Base-by-base conservation (phyloP, 257 asterid genomes). In the Solanum ossicruentum region DNA sequence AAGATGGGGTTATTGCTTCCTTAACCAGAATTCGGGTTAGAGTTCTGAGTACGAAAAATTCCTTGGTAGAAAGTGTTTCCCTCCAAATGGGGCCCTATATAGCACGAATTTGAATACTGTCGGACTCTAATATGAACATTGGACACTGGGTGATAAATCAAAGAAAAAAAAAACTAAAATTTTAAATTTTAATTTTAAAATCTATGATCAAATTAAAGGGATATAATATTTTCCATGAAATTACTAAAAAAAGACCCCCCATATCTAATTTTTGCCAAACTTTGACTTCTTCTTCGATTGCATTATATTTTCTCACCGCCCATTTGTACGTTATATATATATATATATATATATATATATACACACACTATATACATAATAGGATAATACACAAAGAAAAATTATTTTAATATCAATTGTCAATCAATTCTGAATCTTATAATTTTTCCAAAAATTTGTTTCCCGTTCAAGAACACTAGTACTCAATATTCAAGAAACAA, bases 21-120 rank as follows among this genome's bases (percentile, higher is more conserved):
- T 32, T 32, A 32, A 32, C 36, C 36, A 32, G 0, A 32, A 32
- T 3, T 32, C 36, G 3, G 3, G 3, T 3, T 32, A 3, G 3
- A 32, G 36, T 32, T 32, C 0, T 2, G 3, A 2, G 3, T 32
- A 32, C 3, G 3, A 1, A 32, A 32, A 32, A 32, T 2, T 32
- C 3, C 36, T 32, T 32, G 36, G 36, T 32, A 32, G 36, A 3
- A 32, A 32, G 36, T 32, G 3, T 32, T 32, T 32, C 36, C 36
- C 0, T 1, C 36, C 36, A 32, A 32, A 32, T 3, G 36, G 3
- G 0, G 0, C 36, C 36, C 3, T 3, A 32, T 3, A 0, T 3
- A 32, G 0, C 0, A 32, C 36, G 3, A 32, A 32, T 32, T 32
- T 32, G 0, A 32, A 32, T 28, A 28, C 2, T 1, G 32, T 28